Evolutionary conservation across 768 basidiomycete species (phyloP).

Genomic region (Lentinula aciculospora): DNA sequence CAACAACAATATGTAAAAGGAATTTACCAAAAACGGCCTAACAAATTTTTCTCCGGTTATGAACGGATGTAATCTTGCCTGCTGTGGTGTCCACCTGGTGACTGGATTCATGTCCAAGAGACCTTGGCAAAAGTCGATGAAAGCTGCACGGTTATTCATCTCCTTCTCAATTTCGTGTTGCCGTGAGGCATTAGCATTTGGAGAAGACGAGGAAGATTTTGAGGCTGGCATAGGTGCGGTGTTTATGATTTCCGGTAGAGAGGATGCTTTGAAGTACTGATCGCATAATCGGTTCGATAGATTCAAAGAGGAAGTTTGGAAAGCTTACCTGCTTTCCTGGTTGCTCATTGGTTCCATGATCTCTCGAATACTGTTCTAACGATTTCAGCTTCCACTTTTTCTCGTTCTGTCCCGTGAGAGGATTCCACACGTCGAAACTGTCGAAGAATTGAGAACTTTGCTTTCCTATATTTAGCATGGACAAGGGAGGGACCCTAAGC

Average conservation of each 20-base stretch:
- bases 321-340: conserved; percentile 68
- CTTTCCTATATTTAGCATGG: conserved; percentile 96
- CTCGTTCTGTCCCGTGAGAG: conserved; percentile 66
- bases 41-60: conserved; percentile 96
- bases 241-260: conserved; percentile 93
- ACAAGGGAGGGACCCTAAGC: conserved; percentile 76
- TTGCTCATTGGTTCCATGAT: conserved; percentile 94
- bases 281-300: background rate
- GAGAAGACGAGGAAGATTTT: conserved; percentile 46
- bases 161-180: conserved; percentile 90
- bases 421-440: conserved; percentile 50
- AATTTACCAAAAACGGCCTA: conserved; percentile 74
- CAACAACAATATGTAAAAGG: background rate
- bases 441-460: conserved; percentile 95
- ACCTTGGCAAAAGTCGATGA: conserved; percentile 97
- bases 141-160: conserved; percentile 87
- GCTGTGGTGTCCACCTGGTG: conserved; percentile 95
- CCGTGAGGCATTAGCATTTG: conserved; percentile 22
- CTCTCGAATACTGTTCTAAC: conserved; percentile 91
- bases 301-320: background rate
- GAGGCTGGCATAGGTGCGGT: conserved; percentile 88
- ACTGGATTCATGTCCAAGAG: conserved; percentile 92
- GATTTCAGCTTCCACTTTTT: conserved; percentile 87
- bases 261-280: conserved; percentile 91
- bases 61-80: conserved; percentile 93